Conservation (phyloP, 495 filamentous ascomycete genomes). For the Annulohypoxylon maeteangense region DNA sequence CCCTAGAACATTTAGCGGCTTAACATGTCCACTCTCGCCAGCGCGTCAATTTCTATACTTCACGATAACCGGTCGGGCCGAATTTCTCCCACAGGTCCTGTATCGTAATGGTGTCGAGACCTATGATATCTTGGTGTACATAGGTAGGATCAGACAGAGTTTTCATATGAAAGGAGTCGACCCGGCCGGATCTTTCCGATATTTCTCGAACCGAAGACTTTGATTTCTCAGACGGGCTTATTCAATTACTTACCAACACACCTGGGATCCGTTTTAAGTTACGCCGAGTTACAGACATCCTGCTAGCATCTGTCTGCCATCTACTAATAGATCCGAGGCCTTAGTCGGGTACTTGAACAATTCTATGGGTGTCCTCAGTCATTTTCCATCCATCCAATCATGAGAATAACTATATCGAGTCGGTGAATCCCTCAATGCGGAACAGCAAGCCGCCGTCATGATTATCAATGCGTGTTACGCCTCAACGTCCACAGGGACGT, state of each 20-base stretch:
- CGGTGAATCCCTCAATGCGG: neutral
- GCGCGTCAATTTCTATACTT: neutral
- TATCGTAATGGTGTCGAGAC: neutral
- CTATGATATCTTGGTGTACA: neutral
- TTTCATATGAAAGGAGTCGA: neutral
- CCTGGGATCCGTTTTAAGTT: neutral
- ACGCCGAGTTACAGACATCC: neutral
- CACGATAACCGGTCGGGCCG: conserved; percentile 4
- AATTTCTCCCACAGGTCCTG: neutral
- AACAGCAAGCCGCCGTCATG: neutral
- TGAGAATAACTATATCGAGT: neutral
- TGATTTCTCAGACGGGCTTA: neutral
- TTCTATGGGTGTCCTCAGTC: neutral
- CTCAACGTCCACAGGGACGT: neutral
- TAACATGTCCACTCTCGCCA: neutral
- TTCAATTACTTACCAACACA: neutral
- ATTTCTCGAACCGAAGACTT: neutral
- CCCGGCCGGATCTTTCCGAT: conserved; percentile 14
- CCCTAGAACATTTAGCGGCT: neutral
- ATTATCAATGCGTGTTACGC: neutral
- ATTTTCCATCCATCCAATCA: neutral
- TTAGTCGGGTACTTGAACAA: neutral
- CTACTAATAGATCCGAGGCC: too few species aligned
- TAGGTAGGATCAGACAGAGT: neutral
- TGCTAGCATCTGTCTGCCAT: neutral